phyloP scores from a whole-genome alignment of 1,284 basidiomycete species.

The Ustilago trichophora region DNA sequence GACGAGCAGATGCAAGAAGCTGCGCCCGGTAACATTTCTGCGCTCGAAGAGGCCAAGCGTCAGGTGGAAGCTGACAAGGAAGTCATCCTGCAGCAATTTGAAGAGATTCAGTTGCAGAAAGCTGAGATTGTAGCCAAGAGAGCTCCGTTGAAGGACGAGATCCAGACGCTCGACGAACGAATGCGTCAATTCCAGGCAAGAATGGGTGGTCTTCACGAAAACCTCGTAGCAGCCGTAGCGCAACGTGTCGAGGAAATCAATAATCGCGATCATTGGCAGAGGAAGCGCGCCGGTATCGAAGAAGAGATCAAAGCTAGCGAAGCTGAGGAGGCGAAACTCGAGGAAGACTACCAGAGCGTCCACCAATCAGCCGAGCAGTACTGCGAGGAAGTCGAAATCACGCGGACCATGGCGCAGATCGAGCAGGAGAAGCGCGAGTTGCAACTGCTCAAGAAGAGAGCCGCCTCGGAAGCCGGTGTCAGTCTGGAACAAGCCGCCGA shows the following conservation, averaged over 20 bases:
- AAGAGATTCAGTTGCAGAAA: conserved; percentile 45
- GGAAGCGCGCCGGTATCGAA: conserved; percentile 38
- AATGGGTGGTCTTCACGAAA: conserved; percentile 39
- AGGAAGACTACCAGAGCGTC: conserved; percentile 67
- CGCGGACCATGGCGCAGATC: conserved; percentile 72
- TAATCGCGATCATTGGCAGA: conserved; percentile 47
- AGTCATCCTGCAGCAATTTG: conserved; percentile 46
- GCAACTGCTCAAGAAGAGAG: conserved; percentile 76
- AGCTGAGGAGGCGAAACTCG: conserved; percentile 70
- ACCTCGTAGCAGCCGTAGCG: conserved; percentile 47
- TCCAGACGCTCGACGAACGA: conserved; percentile 28
- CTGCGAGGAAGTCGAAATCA: conserved; percentile 72
- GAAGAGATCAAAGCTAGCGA: conserved; percentile 64
- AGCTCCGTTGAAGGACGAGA: conserved; percentile 62
- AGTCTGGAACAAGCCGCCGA: conserved; percentile 79
- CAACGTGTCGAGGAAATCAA: conserved; percentile 61
- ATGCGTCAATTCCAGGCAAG: conserved; percentile 9
- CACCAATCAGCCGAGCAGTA: conserved; percentile 73
- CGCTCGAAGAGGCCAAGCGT: conserved; percentile 71
- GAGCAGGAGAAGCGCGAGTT: conserved; percentile 73
- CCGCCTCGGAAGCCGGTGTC: conserved; percentile 72
- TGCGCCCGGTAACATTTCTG: conserved; percentile 76
- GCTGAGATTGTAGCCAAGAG: conserved; percentile 62
- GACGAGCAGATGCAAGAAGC: conserved; percentile 77
- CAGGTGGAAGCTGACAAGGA: conserved; percentile 51